These are phyloP conservation scores for Paragyromitra xinjiangensis DNA, from an alignment of 495 filamentous ascomycete species.

Conservation along the genomic window DNA sequence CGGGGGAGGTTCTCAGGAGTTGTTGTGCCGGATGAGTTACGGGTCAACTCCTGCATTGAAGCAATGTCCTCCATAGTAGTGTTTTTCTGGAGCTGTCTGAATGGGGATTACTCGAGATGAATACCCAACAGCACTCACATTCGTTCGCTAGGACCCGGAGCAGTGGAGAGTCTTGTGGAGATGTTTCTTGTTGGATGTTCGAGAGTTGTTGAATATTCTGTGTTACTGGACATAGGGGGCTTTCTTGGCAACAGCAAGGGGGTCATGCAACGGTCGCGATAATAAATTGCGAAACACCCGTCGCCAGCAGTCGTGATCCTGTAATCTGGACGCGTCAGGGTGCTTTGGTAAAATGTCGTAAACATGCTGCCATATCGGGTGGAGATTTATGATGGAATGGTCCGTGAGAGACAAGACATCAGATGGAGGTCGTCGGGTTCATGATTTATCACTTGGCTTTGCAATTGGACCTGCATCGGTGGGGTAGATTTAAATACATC, in stretches of 20 bases:
- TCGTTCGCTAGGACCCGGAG: slow-evolving; percentile 3
- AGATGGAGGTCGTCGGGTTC: not conserved
- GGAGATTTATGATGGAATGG: not conserved
- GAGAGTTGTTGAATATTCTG: slow-evolving; percentile 18
- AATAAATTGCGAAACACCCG: slow-evolving; percentile 45
- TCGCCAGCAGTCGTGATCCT: slow-evolving; percentile 15
- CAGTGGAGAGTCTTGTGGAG: slow-evolving; percentile 8
- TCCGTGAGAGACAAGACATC: not conserved
- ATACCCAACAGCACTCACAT: slow-evolving; percentile 7
- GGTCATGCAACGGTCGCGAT: slow-evolving; percentile 13
- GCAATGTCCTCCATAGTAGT: slow-evolving; percentile 43
- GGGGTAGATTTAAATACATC: no score
- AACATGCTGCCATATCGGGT: slow-evolving; percentile 24
- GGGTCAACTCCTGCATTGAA: slow-evolving; percentile 36
- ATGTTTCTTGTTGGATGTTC: slow-evolving; percentile 20
- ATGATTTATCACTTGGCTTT: not conserved
- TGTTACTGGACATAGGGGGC: slow-evolving; percentile 36
- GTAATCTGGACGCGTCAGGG: slow-evolving; percentile 32
- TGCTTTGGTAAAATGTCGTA: slow-evolving; percentile 24
- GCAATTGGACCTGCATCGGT: not conserved
- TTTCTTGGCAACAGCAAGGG: slow-evolving; percentile 34
- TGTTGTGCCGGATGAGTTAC: slow-evolving; percentile 24
- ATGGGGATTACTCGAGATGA: not conserved
- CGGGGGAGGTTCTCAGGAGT: slow-evolving; percentile 32
- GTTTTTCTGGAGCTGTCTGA: not conserved